Conservation (phyloP, 1,284 basidiomycete genomes). For the Puccinia polysora region DNA sequence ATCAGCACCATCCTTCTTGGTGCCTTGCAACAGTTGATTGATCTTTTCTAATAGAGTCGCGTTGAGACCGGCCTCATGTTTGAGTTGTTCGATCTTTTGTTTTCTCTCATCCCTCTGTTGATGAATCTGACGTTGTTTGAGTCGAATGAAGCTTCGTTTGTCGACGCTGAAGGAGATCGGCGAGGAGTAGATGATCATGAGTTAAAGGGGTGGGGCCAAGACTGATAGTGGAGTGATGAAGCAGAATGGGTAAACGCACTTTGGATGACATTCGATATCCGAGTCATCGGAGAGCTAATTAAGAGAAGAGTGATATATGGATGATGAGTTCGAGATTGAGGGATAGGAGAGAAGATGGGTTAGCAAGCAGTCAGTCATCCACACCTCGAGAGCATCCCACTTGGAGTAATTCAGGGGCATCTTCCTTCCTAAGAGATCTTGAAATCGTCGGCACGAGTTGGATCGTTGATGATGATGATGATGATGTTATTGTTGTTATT, state of each 20-base stretch:
- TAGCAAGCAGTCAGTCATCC: constrained; percentile 42
- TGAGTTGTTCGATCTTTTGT: constrained; percentile 66
- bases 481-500: too few relatives aligned
- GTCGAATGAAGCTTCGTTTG: constrained; percentile 80
- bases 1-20: constrained; percentile 60
- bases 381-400: constrained; percentile 92
- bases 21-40: constrained; percentile 56
- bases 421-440: too few relatives aligned
- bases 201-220: neutral
- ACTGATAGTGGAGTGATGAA: neutral
- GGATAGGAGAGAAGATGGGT: too few relatives aligned
- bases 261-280: constrained; percentile 97
- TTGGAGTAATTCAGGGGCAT: constrained; percentile 67
- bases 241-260: constrained; percentile 54
- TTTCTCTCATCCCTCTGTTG: constrained; percentile 87
- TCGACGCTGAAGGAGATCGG: constrained; percentile 60
- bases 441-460: too few relatives aligned
- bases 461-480: too few relatives aligned
- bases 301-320: constrained; percentile 30
- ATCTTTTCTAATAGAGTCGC: constrained; percentile 65
- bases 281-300: constrained; percentile 89
- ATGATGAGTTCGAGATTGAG: too few relatives aligned
- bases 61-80: constrained; percentile 78
- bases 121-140: constrained; percentile 98
- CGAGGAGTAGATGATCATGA: neutral